These are phyloP conservation scores for Diutina sp. DNA, from an alignment of 1,139 yeast species.

Conservation along the genomic window DNA sequence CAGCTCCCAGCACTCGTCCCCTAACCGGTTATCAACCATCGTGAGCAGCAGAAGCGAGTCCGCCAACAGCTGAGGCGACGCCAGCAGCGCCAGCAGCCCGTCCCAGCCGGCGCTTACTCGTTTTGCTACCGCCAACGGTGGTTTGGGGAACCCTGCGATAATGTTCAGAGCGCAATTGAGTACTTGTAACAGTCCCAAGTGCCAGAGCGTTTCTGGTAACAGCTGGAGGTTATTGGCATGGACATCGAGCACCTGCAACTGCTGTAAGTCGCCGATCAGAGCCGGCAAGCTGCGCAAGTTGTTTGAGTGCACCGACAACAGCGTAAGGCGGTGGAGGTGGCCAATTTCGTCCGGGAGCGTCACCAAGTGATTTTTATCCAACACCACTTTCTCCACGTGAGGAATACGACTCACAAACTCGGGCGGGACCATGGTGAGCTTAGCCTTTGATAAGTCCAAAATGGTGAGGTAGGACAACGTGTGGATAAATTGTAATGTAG, in stretches of 20 bases:
- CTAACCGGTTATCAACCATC: slow-evolving; percentile 67
- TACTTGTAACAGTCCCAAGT: slow-evolving; percentile 39
- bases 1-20: slow-evolving; percentile 65
- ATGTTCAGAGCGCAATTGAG: slow-evolving; percentile 77
- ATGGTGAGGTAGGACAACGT: slow-evolving; percentile 53
- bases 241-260: slow-evolving; percentile 60
- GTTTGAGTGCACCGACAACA: slow-evolving; percentile 63
- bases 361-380: slow-evolving; percentile 77
- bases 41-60: slow-evolving; percentile 45
- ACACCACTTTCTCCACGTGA: slow-evolving; percentile 57
- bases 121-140: slow-evolving; percentile 25
- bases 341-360: slow-evolving; percentile 64
- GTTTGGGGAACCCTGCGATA: slow-evolving; percentile 53
- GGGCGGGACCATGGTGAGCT: slow-evolving; percentile 59
- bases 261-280: slow-evolving; percentile 46
- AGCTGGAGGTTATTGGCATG: slow-evolving; percentile 75
- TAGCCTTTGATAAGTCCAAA: slow-evolving; percentile 71
- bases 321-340: slow-evolving; percentile 41
- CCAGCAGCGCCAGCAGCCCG: neutral
- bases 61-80: slow-evolving; percentile 19
- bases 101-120: slow-evolving; percentile 12
- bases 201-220: slow-evolving; percentile 61
- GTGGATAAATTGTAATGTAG: slow-evolving; percentile 52
- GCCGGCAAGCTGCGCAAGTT: slow-evolving; percentile 65
- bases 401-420: slow-evolving; percentile 51